phyloP scores from a whole-genome alignment of 2,329 filamentous ascomycete genomes.

The Ilyonectria robusta region DNA sequence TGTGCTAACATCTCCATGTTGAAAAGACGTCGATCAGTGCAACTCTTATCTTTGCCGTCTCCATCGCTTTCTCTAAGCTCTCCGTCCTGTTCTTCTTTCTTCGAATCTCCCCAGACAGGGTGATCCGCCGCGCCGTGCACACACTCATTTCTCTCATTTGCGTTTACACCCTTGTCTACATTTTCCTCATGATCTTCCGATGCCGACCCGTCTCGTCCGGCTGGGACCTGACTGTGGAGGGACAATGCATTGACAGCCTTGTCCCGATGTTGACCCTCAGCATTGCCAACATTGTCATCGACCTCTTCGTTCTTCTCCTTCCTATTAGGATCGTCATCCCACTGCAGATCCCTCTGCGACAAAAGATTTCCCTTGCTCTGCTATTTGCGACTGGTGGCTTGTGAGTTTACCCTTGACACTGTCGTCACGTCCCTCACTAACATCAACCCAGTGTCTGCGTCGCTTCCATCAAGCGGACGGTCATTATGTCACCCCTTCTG shows the following conservation, averaged over 20 bases:
- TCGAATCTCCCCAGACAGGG: conserved; percentile 52
- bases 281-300: conserved; percentile 60
- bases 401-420: conserved; percentile 31
- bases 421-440: background rate
- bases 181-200: conserved; percentile 57
- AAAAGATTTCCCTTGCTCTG: conserved; percentile 64
- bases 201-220: conserved; percentile 58
- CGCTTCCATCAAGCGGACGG: conserved; percentile 48
- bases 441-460: conserved; percentile 42
- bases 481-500: conserved; percentile 45
- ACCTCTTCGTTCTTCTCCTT: conserved; percentile 60
- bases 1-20: conserved; percentile 4
- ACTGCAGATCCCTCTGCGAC: conserved; percentile 62
- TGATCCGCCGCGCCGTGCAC: conserved; percentile 42
- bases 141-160: conserved; percentile 52
- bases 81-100: conserved; percentile 63
- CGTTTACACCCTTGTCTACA: conserved; percentile 58
- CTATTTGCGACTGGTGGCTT: conserved; percentile 57
- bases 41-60: conserved; percentile 58
- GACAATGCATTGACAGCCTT: conserved; percentile 58
- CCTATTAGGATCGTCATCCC: conserved; percentile 60
- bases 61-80: conserved; percentile 57
- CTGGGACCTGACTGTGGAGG: conserved; percentile 57
- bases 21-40: conserved; percentile 52
- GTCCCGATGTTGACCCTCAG: conserved; percentile 46